These are phyloP conservation scores for Prunella vulgaris DNA, from an alignment of 257 asterid species.

Conservation along the genomic window DNA sequence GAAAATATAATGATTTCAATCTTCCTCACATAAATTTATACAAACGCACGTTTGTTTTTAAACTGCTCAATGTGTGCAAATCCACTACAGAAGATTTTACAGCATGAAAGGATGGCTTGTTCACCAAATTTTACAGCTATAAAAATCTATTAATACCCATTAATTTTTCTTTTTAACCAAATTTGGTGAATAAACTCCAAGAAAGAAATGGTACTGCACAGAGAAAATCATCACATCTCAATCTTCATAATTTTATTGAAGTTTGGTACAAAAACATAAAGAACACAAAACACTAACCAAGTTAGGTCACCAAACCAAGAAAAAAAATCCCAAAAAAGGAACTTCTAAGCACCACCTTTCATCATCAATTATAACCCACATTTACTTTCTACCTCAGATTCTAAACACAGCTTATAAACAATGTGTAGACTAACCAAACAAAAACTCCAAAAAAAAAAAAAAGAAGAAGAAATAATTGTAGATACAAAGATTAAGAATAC, in stretches of 20 bases:
- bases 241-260: slow-evolving; percentile 23
- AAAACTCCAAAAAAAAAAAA: not conserved
- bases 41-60: not conserved
- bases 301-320: slow-evolving; percentile 38
- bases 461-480: slow-evolving; percentile 14
- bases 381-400: slow-evolving; percentile 24
- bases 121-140: too few relatives aligned
- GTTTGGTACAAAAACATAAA: slow-evolving; percentile 8
- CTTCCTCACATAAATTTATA: not conserved
- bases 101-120: too few relatives aligned
- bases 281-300: slow-evolving; percentile 20
- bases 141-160: not conserved
- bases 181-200: not conserved
- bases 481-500: too few relatives aligned
- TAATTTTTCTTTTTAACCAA: not conserved
- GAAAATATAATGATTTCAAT: not conserved
- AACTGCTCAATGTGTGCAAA: not conserved
- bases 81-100: not conserved
- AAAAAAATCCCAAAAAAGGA: not conserved
- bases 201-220: not conserved
- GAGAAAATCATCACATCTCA: slow-evolving; percentile 13
- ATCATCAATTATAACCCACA: slow-evolving; percentile 27
- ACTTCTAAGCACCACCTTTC: slow-evolving; percentile 15
- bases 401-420: slow-evolving; percentile 41
- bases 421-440: slow-evolving; percentile 25